Evolutionary conservation across 1,284 basidiomycete species (phyloP).

Genomic region (Apiotrichum mycotoxinovorans): DNA sequence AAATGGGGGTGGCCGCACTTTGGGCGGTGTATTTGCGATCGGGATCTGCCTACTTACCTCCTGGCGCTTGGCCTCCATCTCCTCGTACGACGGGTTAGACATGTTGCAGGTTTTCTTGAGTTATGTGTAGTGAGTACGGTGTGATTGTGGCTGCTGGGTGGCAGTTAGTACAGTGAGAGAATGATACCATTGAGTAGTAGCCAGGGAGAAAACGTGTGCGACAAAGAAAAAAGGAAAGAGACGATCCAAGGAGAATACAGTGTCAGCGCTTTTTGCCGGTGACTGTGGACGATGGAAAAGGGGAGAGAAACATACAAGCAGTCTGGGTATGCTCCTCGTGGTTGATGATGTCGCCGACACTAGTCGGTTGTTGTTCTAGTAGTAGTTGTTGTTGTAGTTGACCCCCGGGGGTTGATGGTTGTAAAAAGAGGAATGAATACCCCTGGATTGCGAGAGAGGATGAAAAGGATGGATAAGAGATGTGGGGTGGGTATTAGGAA

Average conservation of each 20-base stretch:
- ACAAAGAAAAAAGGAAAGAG: no score
- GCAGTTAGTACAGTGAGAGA: not conserved
- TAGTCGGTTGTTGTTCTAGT: not conserved
- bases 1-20: not conserved
- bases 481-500: no score
- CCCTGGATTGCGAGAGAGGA: no score
- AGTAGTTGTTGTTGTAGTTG: constrained; percentile 15
- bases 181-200: not conserved
- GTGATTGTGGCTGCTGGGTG: not conserved
- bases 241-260: no score
- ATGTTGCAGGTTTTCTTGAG: constrained; percentile 15
- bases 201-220: no score
- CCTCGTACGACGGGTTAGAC: constrained; percentile 35
- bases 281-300: no score
- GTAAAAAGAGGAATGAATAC: not conserved
- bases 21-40: not conserved
- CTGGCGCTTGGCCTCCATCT: constrained; percentile 48
- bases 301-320: no score
- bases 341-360: no score
- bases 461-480: no score
- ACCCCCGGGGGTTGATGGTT: constrained; percentile 10
- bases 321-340: no score
- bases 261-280: no score
- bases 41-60: constrained; percentile 33
- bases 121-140: no score